A percentile compares a stretch with the other conserved stretches of the same genome.
Evolutionary conservation across 2,329 filamentous ascomycete genomes (phyloP).

Genomic region (Venturia effusa): DNA sequence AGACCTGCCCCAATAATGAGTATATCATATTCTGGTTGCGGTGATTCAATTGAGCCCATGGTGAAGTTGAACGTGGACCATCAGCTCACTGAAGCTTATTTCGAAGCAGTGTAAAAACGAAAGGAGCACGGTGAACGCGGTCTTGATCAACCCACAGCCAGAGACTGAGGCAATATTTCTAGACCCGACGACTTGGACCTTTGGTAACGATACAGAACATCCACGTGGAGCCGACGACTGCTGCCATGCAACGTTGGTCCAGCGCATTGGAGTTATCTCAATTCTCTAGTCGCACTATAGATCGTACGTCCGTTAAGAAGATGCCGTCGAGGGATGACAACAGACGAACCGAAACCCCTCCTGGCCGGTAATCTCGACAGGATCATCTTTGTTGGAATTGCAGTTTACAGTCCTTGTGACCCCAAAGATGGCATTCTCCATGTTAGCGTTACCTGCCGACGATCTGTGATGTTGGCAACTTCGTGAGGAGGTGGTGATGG

Average conservation of each 20-base stretch:
- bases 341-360: background rate
- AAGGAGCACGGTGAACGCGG: background rate
- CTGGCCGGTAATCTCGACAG: background rate
- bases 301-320: background rate
- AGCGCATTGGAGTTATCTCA: background rate
- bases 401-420: background rate
- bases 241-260: background rate
- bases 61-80: background rate
- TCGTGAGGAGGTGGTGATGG: background rate
- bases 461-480: background rate
- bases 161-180: background rate
- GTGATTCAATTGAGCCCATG: background rate
- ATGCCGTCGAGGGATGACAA: background rate
- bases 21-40: slow-evolving; percentile 23
- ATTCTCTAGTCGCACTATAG: background rate
- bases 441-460: background rate
- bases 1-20: slow-evolving; percentile 31
- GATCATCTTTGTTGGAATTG: background rate
- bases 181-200: background rate
- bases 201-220: background rate
- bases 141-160: background rate
- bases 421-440: too few species aligned
- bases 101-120: background rate
- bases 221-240: background rate
- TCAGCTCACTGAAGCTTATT: background rate